Percentiles rank a stretch among this genome's conserved stretches.
Evolutionary conservation across 2,329 filamentous ascomycete species (phyloP).

Genomic region (Talaromyces sp.): DNA sequence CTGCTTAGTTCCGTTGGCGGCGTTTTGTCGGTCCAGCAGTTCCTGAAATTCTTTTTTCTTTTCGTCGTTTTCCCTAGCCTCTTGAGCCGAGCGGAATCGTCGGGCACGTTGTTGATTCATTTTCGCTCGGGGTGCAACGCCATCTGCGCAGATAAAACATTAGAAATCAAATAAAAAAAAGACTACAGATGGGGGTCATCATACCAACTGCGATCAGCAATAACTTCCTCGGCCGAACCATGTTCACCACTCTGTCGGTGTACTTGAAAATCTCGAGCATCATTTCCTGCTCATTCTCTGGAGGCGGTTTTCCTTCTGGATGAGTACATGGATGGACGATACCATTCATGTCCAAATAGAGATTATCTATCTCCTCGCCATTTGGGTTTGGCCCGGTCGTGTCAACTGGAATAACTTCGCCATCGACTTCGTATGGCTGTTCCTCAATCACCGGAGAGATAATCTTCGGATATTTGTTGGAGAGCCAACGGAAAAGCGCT

Average conservation of each 20-base stretch:
- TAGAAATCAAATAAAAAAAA: conserved; percentile 17
- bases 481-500: conserved; percentile 93
- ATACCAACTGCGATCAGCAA: conserved; percentile 93
- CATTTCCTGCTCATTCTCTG: conserved; percentile 96
- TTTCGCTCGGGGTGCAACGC: conserved; percentile 94
- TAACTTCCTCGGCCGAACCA: conserved; percentile 92
- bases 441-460: conserved; percentile 89
- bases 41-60: conserved; percentile 86
- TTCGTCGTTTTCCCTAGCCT: conserved; percentile 88
- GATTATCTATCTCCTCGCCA: conserved; percentile 94
- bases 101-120: conserved; percentile 99
- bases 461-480: conserved; percentile 96
- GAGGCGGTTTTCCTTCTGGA: conserved; percentile 86
- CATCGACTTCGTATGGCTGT: conserved; percentile 74
- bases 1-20: conserved; percentile 46
- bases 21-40: conserved; percentile 72
- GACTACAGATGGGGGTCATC: conserved; percentile 9
- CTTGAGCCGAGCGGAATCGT: conserved; percentile 89
- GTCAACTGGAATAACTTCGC: conserved; percentile 77
- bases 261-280: conserved; percentile 98
- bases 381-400: conserved; percentile 84
- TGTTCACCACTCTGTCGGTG: conserved; percentile 97
- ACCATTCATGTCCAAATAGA: conserved; percentile 99
- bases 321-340: conserved; percentile 99
- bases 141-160: conserved; percentile 54